phyloP scores from a whole-genome alignment of 2,329 filamentous ascomycete genomes.

The Colletotrichum liriopes region DNA sequence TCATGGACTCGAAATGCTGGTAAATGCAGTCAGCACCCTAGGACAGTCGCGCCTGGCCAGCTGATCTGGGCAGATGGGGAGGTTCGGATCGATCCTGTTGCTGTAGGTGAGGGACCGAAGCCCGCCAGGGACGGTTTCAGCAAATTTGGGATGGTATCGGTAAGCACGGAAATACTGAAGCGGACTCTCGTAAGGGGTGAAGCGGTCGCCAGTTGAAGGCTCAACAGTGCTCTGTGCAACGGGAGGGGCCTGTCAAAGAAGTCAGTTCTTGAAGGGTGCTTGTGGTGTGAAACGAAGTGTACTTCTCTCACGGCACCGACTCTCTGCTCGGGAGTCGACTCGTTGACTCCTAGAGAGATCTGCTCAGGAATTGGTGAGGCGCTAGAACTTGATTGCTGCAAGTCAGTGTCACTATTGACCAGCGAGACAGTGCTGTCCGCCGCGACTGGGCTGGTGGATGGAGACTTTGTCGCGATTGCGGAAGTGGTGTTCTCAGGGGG shows the following conservation, averaged over 20 bases:
- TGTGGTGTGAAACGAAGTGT: conserved; percentile 52
- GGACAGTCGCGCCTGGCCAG: conserved; percentile 78
- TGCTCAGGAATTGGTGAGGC: conserved; percentile 42
- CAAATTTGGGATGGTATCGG: conserved; percentile 88
- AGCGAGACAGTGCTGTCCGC: conserved; percentile 44
- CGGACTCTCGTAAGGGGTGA: conserved; percentile 83
- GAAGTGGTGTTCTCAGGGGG: conserved; percentile 61
- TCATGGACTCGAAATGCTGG: conserved; percentile 85
- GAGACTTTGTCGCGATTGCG: conserved; percentile 71
- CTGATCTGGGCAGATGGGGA: conserved; percentile 84
- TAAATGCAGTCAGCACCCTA: conserved; percentile 80
- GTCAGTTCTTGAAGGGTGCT: conserved; percentile 41
- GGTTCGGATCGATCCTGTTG: conserved; percentile 85
- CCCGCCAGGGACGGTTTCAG: conserved; percentile 78
- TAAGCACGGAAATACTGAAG: conserved; percentile 88
- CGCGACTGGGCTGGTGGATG: conserved; percentile 53
- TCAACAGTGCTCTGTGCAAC: conserved; percentile 41
- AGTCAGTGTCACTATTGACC: conserved; percentile 49
- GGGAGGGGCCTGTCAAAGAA: conserved; percentile 40
- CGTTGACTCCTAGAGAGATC: conserved; percentile 43
- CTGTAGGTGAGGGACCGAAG: conserved; percentile 94
- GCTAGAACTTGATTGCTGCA: conserved; percentile 46
- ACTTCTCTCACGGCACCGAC: conserved; percentile 59
- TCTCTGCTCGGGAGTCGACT: conserved; percentile 47
- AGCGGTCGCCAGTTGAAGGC: conserved; percentile 36